Conservation (phyloP, 208 protist species). For the Wallacemonas sp. region DNA sequence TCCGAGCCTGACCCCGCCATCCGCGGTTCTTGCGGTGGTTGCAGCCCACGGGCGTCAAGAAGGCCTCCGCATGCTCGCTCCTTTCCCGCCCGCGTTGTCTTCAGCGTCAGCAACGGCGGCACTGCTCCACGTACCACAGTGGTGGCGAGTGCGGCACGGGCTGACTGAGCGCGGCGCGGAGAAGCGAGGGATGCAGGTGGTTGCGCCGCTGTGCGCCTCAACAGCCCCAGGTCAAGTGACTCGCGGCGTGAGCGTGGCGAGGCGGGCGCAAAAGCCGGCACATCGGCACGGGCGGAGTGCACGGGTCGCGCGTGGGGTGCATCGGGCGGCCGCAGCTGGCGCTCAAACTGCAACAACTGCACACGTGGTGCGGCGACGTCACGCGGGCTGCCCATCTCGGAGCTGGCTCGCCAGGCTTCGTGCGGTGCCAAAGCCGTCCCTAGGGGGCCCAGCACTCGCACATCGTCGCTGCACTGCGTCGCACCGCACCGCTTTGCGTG, state of each 20-base stretch:
- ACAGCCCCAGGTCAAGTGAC: too few species aligned
- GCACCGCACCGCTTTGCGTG: not conserved
- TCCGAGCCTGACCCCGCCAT: not conserved
- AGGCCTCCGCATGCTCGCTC: not conserved
- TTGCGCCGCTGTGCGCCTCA: too few species aligned
- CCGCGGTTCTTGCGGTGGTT: not conserved
- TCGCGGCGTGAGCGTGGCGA: too few species aligned
- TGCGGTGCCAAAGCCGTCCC: constrained; percentile 4
- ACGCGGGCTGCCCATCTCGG: not conserved
- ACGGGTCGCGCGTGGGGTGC: constrained; percentile 19
- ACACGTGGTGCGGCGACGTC: constrained; percentile 3
- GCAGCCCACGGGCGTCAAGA: not conserved
- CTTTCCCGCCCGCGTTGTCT: not conserved
- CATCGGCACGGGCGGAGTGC: constrained; percentile 11
- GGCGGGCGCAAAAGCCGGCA: not conserved
- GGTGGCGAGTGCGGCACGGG: not conserved
- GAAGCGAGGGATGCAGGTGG: not conserved
- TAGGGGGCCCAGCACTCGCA: not conserved
- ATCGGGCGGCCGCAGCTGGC: constrained; percentile 35
- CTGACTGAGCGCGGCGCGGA: not conserved
- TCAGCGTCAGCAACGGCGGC: constrained; percentile 4
- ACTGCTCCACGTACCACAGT: not conserved
- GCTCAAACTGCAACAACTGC: constrained; percentile 32
- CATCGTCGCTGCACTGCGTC: not conserved
- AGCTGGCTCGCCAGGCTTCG: not conserved